Conservation (phyloP, 1,284 basidiomycete species). For the Butyriboletus appendiculatus region DNA sequence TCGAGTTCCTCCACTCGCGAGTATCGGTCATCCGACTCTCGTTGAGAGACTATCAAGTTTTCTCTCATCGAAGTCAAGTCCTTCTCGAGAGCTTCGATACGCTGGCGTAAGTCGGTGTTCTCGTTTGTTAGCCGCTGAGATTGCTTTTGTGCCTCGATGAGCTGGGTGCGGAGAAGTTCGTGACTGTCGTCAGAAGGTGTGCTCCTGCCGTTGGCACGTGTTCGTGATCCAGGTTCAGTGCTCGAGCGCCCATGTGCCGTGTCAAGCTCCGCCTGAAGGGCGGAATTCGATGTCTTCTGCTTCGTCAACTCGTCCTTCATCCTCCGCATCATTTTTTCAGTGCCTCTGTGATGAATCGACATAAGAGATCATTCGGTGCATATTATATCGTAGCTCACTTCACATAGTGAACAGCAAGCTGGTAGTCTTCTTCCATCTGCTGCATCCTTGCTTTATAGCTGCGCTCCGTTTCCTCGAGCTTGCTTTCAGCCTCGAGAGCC, state of each 20-base stretch:
- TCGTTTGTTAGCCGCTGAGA: slow-evolving; percentile 67
- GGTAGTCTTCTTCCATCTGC: slow-evolving; percentile 95
- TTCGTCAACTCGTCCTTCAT: slow-evolving; percentile 95
- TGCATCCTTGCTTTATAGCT: slow-evolving; percentile 74
- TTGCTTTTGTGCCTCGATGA: slow-evolving; percentile 73
- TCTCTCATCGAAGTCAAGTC: slow-evolving; percentile 75
- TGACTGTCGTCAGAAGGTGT: slow-evolving; percentile 76
- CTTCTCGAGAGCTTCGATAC: slow-evolving; percentile 73
- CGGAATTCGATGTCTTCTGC: slow-evolving; percentile 80
- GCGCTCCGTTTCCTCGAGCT: slow-evolving; percentile 78
- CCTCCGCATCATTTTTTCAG: slow-evolving; percentile 97
- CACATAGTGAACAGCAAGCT: slow-evolving; percentile 88
- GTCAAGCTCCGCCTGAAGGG: slow-evolving; percentile 83
- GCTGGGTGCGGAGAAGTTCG: slow-evolving; percentile 65
- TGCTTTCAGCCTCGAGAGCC: slow-evolving; percentile 67
- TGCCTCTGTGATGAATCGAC: slow-evolving; percentile 65
- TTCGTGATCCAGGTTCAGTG: slow-evolving; percentile 56
- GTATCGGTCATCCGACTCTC: slow-evolving; percentile 74
- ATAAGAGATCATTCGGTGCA: slow-evolving; percentile 14
- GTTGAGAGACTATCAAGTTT: slow-evolving; percentile 69
- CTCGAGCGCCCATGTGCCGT: slow-evolving; percentile 56
- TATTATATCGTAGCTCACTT: slow-evolving; percentile 59
- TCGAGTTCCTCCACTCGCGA: slow-evolving; percentile 78
- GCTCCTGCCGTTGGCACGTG: slow-evolving; percentile 73
- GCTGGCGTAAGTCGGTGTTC: slow-evolving; percentile 75